These are phyloP conservation scores for Verticillium zaregamsianum DNA, from an alignment of 2,329 filamentous ascomycete genomes.

Conservation along the genomic window DNA sequence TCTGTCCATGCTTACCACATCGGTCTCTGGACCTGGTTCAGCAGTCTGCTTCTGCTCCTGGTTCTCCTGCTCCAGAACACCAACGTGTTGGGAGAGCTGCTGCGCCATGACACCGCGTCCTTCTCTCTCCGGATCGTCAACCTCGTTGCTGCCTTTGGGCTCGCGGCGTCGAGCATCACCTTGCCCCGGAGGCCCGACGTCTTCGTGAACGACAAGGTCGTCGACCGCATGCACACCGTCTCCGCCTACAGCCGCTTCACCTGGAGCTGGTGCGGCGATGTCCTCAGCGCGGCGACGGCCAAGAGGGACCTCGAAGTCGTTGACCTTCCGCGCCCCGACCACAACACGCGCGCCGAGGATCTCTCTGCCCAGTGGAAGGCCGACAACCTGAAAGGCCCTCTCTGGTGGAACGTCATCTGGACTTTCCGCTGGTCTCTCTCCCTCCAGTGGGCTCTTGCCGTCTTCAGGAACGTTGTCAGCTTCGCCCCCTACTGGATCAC, in stretches of 20 bases:
- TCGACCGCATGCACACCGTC: conserved; percentile 60
- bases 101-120: conserved; percentile 26
- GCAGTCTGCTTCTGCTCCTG: conserved; percentile 37
- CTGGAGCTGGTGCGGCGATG: conserved; percentile 57
- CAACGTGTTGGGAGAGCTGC: conserved; percentile 26
- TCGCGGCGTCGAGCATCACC: conserved; percentile 44
- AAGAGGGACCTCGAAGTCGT: conserved; percentile 57
- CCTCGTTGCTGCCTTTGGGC: conserved; percentile 36
- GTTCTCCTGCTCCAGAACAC: conserved; percentile 42
- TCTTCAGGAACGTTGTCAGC: conserved; percentile 52
- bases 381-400: conserved; percentile 29
- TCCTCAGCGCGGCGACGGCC: conserved; percentile 51
- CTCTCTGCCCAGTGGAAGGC: conserved; percentile 46
- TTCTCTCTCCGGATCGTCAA: conserved; percentile 46
- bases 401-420: conserved; percentile 58
- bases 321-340: conserved; percentile 59
- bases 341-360: conserved; percentile 47
- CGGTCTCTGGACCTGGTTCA: conserved; percentile 47
- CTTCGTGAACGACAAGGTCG: conserved; percentile 50
- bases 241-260: conserved; percentile 59
- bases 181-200: conserved; percentile 67
- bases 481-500: conserved; percentile 69
- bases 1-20: conserved; percentile 50
- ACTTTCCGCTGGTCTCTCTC: conserved; percentile 53
- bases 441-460: conserved; percentile 55